Conservation (phyloP, 176 grass and related monocot genomes). For the Zea mays region DNA sequence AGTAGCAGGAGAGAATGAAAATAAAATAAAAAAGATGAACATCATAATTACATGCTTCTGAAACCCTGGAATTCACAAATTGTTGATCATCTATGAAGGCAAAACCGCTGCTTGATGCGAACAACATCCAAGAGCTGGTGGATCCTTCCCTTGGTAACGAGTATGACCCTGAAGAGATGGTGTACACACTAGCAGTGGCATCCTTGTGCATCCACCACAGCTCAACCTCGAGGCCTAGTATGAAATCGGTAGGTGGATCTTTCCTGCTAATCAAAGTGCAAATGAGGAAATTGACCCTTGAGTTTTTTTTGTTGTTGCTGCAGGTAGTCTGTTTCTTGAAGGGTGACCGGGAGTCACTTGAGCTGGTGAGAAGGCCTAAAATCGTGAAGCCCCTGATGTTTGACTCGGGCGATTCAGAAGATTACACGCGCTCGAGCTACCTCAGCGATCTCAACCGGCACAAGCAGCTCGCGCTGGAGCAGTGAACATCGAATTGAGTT, state of each 20-base stretch:
- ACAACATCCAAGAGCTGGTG: constrained; percentile 70
- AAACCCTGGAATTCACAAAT: constrained; percentile 19
- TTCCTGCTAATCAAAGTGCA: background rate
- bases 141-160: constrained; percentile 65
- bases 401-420: constrained; percentile 76
- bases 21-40: constrained; percentile 18
- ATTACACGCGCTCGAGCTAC: constrained; percentile 84
- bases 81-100: constrained; percentile 57
- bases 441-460: constrained; percentile 88
- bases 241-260: constrained; percentile 56
- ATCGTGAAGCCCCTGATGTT: constrained; percentile 51
- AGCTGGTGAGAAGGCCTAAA: constrained; percentile 58
- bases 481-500: constrained; percentile 41
- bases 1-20: background rate
- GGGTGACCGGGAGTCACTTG: constrained; percentile 55
- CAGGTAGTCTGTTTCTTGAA: constrained; percentile 77
- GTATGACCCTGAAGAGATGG: constrained; percentile 72
- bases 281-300: constrained; percentile 24
- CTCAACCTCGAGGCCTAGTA: constrained; percentile 68
- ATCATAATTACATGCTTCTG: background rate
- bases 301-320: background rate
- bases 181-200: constrained; percentile 59
- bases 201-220: constrained; percentile 95
- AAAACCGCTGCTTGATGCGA: constrained; percentile 82
- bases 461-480: constrained; percentile 95